Conservation (phyloP, 371 early-diverging fungal species). For the Mucor indicus region DNA sequence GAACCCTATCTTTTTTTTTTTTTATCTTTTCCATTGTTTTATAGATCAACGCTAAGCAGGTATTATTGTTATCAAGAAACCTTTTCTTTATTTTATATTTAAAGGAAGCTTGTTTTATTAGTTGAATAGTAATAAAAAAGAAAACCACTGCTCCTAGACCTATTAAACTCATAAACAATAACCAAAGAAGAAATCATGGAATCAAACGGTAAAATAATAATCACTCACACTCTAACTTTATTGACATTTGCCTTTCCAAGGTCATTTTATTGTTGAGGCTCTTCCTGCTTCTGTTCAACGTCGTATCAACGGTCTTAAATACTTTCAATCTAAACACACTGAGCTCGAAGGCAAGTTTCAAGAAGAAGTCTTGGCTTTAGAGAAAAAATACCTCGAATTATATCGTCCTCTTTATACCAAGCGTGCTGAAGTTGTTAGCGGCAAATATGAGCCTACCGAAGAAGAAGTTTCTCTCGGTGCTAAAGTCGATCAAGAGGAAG, state of each 20-base stretch:
- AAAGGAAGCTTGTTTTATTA: not conserved
- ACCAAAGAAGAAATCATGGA: no score
- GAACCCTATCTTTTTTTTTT: constrained; percentile 1
- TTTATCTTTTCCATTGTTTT: no score
- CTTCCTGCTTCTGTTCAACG: constrained; percentile 66
- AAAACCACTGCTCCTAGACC: constrained; percentile 44
- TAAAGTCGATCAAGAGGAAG: constrained; percentile 56
- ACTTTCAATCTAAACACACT: constrained; percentile 79
- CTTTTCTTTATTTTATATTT: not conserved
- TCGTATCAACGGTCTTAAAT: constrained; percentile 82
- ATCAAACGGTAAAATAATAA: no score
- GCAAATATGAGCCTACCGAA: constrained; percentile 83
- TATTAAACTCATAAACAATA: constrained; percentile 44
- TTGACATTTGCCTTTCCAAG: no score
- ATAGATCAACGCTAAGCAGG: constrained; percentile 39
- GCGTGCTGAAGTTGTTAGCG: constrained; percentile 76
- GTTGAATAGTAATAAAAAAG: constrained; percentile 43
- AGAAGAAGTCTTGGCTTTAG: constrained; percentile 86
- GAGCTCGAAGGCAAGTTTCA: constrained; percentile 85
- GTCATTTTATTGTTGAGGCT: constrained; percentile 64
- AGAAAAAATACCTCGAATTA: constrained; percentile 88
- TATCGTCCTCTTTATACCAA: constrained; percentile 88
- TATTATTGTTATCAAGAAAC: constrained; percentile 5
- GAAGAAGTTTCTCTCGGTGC: constrained; percentile 73
- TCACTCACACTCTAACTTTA: no score